Conservation (phyloP, 345 rosid genomes). For the Pelargonium nanum region DNA sequence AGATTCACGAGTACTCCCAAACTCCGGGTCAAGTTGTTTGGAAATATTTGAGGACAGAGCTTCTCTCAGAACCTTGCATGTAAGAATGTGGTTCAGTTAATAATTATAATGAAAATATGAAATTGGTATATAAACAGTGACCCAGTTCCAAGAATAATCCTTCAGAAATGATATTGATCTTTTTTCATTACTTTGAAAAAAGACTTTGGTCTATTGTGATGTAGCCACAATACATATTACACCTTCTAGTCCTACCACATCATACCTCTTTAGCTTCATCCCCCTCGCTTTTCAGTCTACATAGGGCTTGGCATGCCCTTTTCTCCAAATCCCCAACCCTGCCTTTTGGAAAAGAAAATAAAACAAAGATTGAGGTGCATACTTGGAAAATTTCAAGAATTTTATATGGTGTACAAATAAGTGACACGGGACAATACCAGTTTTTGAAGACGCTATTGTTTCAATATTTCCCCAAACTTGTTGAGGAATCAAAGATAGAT, state of each 20-base stretch:
- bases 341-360: constrained; percentile 22
- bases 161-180: not conserved
- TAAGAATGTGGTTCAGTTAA: constrained; percentile 14
- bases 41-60: constrained; percentile 36
- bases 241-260: constrained; percentile 1
- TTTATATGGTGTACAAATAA: not conserved
- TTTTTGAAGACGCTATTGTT: constrained; percentile 35
- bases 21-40: constrained; percentile 42
- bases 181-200: not conserved
- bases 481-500: constrained; percentile 55
- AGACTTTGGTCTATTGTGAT: not conserved
- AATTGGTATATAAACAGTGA: not conserved
- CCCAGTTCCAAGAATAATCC: constrained; percentile 1
- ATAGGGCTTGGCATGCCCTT: constrained; percentile 57
- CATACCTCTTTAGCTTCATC: constrained; percentile 59
- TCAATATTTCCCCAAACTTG: constrained; percentile 55
- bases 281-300: constrained; percentile 59
- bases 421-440: constrained; percentile 27
- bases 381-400: not conserved
- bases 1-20: constrained; percentile 54
- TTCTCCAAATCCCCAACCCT: constrained; percentile 46
- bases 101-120: not conserved
- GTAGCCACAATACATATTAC: not conserved
- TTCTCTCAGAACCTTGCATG: constrained; percentile 44
- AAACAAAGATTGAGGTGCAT: not conserved